phyloP scores from a whole-genome alignment of 805 yeast genomes.

The Candida ipomoeae region DNA sequence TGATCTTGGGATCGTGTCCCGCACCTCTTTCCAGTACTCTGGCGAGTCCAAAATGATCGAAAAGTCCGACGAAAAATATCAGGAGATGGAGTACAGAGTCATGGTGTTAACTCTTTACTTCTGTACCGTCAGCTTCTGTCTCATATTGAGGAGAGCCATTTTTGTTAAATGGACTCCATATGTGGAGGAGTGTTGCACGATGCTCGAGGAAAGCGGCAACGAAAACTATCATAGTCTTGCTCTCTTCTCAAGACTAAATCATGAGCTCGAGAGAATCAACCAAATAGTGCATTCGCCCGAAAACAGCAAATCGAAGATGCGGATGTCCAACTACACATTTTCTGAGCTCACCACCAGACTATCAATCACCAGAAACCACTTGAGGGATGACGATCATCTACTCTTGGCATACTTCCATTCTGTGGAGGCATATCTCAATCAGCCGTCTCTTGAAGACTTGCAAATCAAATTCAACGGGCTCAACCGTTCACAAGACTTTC shows the following conservation, averaged over 20 bases:
- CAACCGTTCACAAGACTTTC: slow-evolving; percentile 16
- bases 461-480: slow-evolving; percentile 6
- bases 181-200: slow-evolving; percentile 55
- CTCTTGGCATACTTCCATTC: slow-evolving; percentile 52
- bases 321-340: slow-evolving; percentile 37
- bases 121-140: slow-evolving; percentile 57
- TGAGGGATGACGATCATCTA: slow-evolving; percentile 37
- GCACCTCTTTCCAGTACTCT: slow-evolving; percentile 29
- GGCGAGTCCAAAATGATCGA: slow-evolving; percentile 8
- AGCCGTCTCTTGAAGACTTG: slow-evolving; percentile 40
- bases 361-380: slow-evolving; percentile 33
- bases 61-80: slow-evolving; percentile 14
- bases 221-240: slow-evolving; percentile 44
- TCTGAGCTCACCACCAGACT: slow-evolving; percentile 49
- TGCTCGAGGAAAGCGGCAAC: slow-evolving; percentile 38
- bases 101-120: slow-evolving; percentile 58
- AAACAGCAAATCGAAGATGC: slow-evolving; percentile 18
- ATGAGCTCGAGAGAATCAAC: slow-evolving; percentile 59
- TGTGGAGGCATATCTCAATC: slow-evolving; percentile 63
- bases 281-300: slow-evolving; percentile 42
- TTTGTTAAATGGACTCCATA: slow-evolving; percentile 62
- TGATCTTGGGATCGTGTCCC: slow-evolving; percentile 69
- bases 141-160: slow-evolving; percentile 61
- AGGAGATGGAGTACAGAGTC: slow-evolving; percentile 44
- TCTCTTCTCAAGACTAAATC: slow-evolving; percentile 54